phyloP scores from a whole-genome alignment of 306 rosid genomes.

The Echinosophora koreensis region DNA sequence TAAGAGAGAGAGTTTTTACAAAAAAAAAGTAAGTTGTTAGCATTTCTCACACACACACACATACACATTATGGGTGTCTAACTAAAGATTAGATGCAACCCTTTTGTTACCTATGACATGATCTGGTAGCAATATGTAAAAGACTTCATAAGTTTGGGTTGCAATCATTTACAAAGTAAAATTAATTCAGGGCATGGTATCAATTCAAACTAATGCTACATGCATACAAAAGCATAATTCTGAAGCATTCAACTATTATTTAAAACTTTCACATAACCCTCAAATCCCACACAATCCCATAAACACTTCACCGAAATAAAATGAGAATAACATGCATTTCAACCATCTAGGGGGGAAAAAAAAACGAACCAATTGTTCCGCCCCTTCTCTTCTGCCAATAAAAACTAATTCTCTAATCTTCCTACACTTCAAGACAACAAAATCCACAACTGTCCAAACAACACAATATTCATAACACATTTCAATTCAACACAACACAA shows the following conservation, averaged over 20 bases:
- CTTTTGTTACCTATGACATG: constrained; percentile 27
- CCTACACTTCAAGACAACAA: constrained; percentile 1
- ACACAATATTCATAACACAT: constrained; percentile 8
- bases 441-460: neutral
- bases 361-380: neutral
- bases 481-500: constrained; percentile 22
- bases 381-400: neutral
- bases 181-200: neutral
- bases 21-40: too few species aligned
- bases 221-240: constrained; percentile 1
- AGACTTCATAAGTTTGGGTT: neutral
- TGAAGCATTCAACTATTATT: constrained; percentile 18
- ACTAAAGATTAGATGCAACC: constrained; percentile 18
- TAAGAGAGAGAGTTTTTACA: neutral
- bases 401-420: neutral
- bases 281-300: constrained; percentile 20
- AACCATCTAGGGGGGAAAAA: neutral
- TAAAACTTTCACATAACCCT: neutral
- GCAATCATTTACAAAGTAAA: constrained; percentile 37
- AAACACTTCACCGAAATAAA: neutral
- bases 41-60: too few species aligned
- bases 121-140: constrained; percentile 4
- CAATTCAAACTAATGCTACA: constrained; percentile 16
- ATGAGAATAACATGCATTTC: neutral
- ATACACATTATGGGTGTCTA: constrained; percentile 7